Conservation (phyloP, 805 yeast genomes). For the Teunomyces funiuensis region DNA sequence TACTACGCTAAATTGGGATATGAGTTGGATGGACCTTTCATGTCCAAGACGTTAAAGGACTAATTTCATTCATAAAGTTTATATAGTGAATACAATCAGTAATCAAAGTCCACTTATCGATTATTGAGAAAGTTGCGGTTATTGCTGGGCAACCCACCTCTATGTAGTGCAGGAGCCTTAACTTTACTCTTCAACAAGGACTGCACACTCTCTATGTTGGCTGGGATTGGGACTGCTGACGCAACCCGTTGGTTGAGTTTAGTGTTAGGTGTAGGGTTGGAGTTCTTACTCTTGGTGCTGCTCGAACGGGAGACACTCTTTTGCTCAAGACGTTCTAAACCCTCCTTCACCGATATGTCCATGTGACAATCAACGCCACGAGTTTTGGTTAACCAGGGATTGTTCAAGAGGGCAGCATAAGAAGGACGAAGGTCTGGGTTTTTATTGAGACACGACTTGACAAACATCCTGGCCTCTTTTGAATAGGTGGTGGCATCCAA, state of each 20-base stretch:
- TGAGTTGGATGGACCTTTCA: conserved; percentile 90
- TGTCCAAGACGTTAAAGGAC: conserved; percentile 64
- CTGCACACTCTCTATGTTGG: conserved; percentile 34
- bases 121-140: conserved; percentile 12
- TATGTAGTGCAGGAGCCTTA: conserved; percentile 44
- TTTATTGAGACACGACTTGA: conserved; percentile 73
- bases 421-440: conserved; percentile 79
- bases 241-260: conserved; percentile 4
- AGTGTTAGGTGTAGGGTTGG: no score
- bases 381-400: conserved; percentile 76
- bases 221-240: conserved; percentile 9
- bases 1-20: conserved; percentile 93
- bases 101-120: not conserved
- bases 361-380: conserved; percentile 36
- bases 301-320: conserved; percentile 28
- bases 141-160: conserved; percentile 35
- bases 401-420: conserved; percentile 69
- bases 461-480: conserved; percentile 79
- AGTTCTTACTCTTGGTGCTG: conserved; percentile 18
- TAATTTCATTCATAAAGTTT: not conserved
- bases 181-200: conserved; percentile 41
- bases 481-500: conserved; percentile 45
- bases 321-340: conserved; percentile 14
- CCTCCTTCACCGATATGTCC: conserved; percentile 27
- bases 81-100: conserved; percentile 3